Evolutionary conservation across 805 yeast genomes (phyloP), one percentile per base, ranked within the genome.

Genomic region (Nakazawaea ernobii): DNA sequence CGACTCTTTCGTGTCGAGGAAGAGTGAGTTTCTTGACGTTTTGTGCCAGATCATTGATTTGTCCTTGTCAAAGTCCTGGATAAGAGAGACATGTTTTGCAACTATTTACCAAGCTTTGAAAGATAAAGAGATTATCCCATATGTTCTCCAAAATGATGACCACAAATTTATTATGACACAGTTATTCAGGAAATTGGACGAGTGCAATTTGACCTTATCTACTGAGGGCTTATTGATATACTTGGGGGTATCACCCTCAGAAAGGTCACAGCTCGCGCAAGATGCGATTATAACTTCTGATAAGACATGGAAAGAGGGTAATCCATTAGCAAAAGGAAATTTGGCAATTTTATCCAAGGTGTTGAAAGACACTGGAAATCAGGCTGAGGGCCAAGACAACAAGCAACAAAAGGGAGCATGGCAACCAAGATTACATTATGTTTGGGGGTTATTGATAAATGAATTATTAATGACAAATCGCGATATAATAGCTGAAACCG

Each of bases 171-270:
- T 36, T 42, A 51, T 36, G 51, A 46, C 9, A 32, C 46, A 2
- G n/a, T 20, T 65, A 10, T 41, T 86, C 44, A 58, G 63, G 11
- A 57, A 67, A 39, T 58, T 84, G 6, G 75, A 81, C 54, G 73
- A 75, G 30, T 63, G 65, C 29, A 79, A 81, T 3, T 69, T 89
- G 48, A 72, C 82, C 3, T 62, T 82, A 45, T 77, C 96, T 0
- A 75, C 85, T 11, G 97, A 91, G 59, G 97, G 96, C 0, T 66
- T 89, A 13, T 84, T 96, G 0, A 63, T 90, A 3, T 85, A 80
- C 58, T 65, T 90, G 38, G 59, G 79, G 4, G 67, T 84, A 17
- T 78, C 82, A 0, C 44, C 51, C 2, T 53, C 55, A 1, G 28
- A 35, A 11, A 55, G 69, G 46, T 29, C 46, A 1, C 24, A 26